Evolutionary conservation across 2,329 filamentous ascomycete species (phyloP), one percentile per base, ranked within the genome.

Genomic region (Fusarium sp.): DNA sequence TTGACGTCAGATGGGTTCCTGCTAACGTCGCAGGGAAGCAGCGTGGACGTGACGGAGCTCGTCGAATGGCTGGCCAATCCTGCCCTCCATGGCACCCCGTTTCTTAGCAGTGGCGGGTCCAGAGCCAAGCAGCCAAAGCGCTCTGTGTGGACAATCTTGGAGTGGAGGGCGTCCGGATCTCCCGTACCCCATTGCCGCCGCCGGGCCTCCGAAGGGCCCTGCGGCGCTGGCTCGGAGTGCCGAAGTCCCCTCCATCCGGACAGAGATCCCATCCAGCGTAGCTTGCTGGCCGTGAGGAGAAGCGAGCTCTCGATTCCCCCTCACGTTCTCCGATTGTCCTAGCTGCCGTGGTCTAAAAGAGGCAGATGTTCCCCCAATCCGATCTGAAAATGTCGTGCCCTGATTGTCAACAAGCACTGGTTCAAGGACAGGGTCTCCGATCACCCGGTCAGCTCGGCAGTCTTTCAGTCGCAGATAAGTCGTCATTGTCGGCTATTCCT

Each of bases 1-100:
- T 78, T 78, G 76, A 78, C 76, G 76, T 78, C 76, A 78, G 76
- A 74, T 62, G 64, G 67, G 67, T 68, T 75, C 71, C 63, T 72
- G 61, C 63, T 67, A 72, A 67, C 65, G 64, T 42, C 35, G 64
- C 58, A 34, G 52, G 47, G 47, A 52, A 50, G 34, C 40, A 59
- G 45, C 62, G 27, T 70, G 56, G 61, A 68, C 34, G 10, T 52
- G 38, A 35, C 40, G 38, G 58, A 59, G 62, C 58, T 62, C 31
- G 56, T 70, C 63, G 58, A 37, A 64, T 52, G 31, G 47, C 42
- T 66, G 60, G 47, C 69, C 64, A 64, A 71, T 73, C 59, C 66
- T 40, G 45, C 57, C 37, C 29, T 47, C 59, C 42, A 69, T 63
- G 67, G 29, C 5, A 64, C 70, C 64, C 62, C 31, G 31, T 31